These are phyloP conservation scores for Dillenia suffruticosa DNA, from an alignment of 164 flowering plant species.

Conservation along the genomic window DNA sequence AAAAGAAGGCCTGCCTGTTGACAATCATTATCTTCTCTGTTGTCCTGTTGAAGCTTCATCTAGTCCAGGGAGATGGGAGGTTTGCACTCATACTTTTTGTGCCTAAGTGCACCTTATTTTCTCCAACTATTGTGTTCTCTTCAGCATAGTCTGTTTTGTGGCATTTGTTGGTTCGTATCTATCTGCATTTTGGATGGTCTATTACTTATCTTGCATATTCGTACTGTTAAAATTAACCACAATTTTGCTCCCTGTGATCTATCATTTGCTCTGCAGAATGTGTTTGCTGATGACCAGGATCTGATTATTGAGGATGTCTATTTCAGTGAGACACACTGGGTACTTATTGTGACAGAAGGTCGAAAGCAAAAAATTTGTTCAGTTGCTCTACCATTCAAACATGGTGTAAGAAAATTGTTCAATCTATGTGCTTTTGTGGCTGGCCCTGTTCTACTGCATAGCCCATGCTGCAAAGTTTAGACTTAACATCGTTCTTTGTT, in stretches of 20 bases:
- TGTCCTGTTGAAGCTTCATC: conserved; percentile 44
- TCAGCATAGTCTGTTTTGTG: no score
- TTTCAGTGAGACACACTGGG: conserved; percentile 67
- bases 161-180: no score
- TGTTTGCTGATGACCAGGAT: conserved; percentile 55
- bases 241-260: no score
- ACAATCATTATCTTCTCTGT: conserved; percentile 76
- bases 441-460: no score
- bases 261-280: conserved; percentile 41
- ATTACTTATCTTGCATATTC: no score
- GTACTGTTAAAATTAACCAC: no score
- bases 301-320: conserved; percentile 72
- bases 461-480: neutral
- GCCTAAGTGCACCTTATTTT: no score
- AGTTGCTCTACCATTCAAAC: conserved; percentile 54
- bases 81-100: conserved; percentile 11
- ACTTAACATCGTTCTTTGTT: neutral
- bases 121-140: no score
- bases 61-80: conserved; percentile 74
- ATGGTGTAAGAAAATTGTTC: no score
- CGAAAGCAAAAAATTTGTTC: conserved; percentile 49
- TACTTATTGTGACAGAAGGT: conserved; percentile 56
- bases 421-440: no score
- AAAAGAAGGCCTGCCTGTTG: conserved; percentile 51
- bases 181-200: no score